Conservation (phyloP, 768 basidiomycete species). For the Scleroderma bovista region DNA sequence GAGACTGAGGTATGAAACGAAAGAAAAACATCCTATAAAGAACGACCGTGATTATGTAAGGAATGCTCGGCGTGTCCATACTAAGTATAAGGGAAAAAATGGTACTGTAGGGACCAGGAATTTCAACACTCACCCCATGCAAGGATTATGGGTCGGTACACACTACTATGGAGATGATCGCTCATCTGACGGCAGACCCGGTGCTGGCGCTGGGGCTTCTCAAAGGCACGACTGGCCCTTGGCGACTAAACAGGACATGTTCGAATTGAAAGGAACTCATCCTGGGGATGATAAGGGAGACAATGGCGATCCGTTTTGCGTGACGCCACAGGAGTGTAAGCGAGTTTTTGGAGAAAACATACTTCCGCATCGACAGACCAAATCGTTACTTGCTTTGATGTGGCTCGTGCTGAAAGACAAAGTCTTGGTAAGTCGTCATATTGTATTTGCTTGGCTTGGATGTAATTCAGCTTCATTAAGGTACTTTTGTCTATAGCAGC, state of each 20-base stretch:
- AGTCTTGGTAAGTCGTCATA: slow-evolving; percentile 57
- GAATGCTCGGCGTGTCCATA: no score
- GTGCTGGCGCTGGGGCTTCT: slow-evolving; percentile 27
- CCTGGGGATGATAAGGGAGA: neutral
- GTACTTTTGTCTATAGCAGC: slow-evolving; percentile 90
- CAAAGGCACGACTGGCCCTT: slow-evolving; percentile 27
- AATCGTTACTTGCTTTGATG: slow-evolving; percentile 71
- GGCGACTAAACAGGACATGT: slow-evolving; percentile 15
- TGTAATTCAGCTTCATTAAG: slow-evolving; percentile 32
- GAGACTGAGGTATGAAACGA: no score
- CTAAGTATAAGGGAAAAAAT: no score
- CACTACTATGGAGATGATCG: neutral
- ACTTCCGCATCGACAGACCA: slow-evolving; percentile 63
- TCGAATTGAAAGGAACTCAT: slow-evolving; percentile 12
- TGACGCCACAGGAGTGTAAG: slow-evolving; percentile 54
- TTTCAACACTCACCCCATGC: slow-evolving; percentile 42
- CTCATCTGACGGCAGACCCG: slow-evolving; percentile 13
- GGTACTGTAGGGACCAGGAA: no score
- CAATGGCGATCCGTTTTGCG: slow-evolving; percentile 18
- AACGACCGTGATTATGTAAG: no score
- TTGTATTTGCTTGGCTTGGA: slow-evolving; percentile 4
- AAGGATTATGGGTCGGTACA: slow-evolving; percentile 33
- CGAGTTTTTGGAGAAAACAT: slow-evolving; percentile 73
- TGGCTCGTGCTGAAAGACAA: slow-evolving; percentile 87
- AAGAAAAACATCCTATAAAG: no score